Conservation (phyloP, 495 filamentous ascomycete species). For the Penicillium mononematosum region DNA sequence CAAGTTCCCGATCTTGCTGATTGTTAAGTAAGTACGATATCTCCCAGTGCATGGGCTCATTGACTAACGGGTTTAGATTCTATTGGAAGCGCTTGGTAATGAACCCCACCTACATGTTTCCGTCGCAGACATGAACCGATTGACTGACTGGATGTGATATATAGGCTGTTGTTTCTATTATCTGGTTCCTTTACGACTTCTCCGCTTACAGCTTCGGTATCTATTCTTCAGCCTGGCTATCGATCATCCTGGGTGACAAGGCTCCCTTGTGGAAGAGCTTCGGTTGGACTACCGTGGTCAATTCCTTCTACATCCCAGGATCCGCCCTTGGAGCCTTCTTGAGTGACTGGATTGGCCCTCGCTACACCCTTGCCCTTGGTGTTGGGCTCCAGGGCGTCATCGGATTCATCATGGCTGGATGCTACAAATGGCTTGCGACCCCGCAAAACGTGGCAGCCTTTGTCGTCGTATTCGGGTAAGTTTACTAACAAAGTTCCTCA, state of each 20-base stretch:
- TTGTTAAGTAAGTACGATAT: slow-evolving; percentile 43
- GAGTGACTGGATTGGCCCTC: slow-evolving; percentile 74
- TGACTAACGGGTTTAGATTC: slow-evolving; percentile 35
- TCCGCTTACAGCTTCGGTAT: slow-evolving; percentile 76
- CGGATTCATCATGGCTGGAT: slow-evolving; percentile 83
- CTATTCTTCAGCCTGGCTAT: slow-evolving; percentile 69
- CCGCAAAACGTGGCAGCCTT: slow-evolving; percentile 69
- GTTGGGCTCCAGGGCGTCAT: slow-evolving; percentile 70
- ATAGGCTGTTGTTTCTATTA: slow-evolving; percentile 67
- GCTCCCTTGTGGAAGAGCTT: slow-evolving; percentile 70
- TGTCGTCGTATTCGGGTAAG: slow-evolving; percentile 66
- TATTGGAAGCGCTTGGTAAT: slow-evolving; percentile 50
- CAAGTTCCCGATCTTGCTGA: slow-evolving; percentile 49
- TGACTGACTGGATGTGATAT: slow-evolving; percentile 55
- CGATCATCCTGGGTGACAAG: slow-evolving; percentile 56
- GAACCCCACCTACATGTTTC: background rate
- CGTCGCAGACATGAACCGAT: background rate
- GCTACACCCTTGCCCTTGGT: slow-evolving; percentile 64
- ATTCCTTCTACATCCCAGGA: slow-evolving; percentile 83
- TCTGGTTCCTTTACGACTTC: slow-evolving; percentile 96
- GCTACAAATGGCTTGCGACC: slow-evolving; percentile 62
- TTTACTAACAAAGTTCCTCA: background rate
- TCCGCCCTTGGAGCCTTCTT: slow-evolving; percentile 70
- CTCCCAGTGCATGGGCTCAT: background rate
- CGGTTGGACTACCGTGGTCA: slow-evolving; percentile 82